Base-by-base conservation (phyloP, 805 yeast species). In the Cyberlindnera galapagoensis region DNA sequence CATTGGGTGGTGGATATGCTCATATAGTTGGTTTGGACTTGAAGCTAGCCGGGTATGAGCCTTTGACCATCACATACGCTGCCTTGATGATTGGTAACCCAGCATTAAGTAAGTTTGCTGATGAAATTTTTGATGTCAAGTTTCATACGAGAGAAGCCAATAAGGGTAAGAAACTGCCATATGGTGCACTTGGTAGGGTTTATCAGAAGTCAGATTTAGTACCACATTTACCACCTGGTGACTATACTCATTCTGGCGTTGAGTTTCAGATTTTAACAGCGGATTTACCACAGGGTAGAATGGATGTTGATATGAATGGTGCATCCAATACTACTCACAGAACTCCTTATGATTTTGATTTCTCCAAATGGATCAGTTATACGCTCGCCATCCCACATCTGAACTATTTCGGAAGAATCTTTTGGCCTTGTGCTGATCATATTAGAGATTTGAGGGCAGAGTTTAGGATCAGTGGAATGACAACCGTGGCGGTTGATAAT, bases 1-100 rank as follows among this genome's bases (percentile, higher is more conserved):
- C 92, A 0, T 57, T 83, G 28, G 88, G 86, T 4, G 94, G 78
- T 7, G 87, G 88, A 0, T 52, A 80, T 28, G 80, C 87, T 3
- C 53, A 64, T 4, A 56, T 83, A 18, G 67, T 74, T 7, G 88
- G 81, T 0, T 62, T 75, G 15, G 92, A 82, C 45, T 61, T 78
- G 28, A 57, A 66, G 35, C 43, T 72, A n/a, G 40, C 70, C 47
- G 85, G 84, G 0, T 59, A 56, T 35, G 52, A 70, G n/a, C 79
- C 82, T 1, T 50, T 69, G 25, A 71, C 80, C 2, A 54, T 80
- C 22, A 65, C 81, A 1, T 76, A 60, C 54, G 90, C 80, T 3
- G 67, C 75, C 8, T 85, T 90, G 0, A 74, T 71, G 43, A 59
- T 80, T 18, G 86, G 85, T 5, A 76, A 80, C 49, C 42, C 43